Evolutionary conservation across 345 rosid genomes (phyloP).

Genomic region (Salix viminalis): DNA sequence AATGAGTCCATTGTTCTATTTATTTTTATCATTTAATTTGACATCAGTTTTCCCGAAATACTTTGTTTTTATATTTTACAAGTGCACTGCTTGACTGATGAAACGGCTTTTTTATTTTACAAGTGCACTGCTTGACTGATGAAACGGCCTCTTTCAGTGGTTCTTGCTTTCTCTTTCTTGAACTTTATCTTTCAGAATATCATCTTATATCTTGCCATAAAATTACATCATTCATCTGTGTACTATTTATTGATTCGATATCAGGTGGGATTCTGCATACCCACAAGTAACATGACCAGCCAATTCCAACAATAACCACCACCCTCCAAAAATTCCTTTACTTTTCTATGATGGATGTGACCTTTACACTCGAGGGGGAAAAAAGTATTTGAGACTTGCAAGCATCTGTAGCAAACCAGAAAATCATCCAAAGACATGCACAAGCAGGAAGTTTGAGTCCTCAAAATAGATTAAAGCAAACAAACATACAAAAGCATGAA

Average conservation of each 20-base stretch:
- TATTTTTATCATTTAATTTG: neutral
- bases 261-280: neutral
- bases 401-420: neutral
- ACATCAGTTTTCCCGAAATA: neutral
- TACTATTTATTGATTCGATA: neutral
- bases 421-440: neutral
- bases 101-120: neutral
- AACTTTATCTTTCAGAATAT: neutral
- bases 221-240: neutral
- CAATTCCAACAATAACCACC: neutral
- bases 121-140: neutral
- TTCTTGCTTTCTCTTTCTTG: neutral
- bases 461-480: neutral
- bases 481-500: neutral
- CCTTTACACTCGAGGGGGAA: neutral
- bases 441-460: neutral
- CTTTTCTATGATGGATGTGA: neutral
- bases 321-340: neutral
- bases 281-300: neutral
- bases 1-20: neutral
- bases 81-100: neutral
- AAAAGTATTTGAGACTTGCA: neutral
- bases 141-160: neutral
- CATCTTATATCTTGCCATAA: neutral
- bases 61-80: neutral